Conservation (phyloP, 208 protist species). For the Leishmania mexicana region DNA sequence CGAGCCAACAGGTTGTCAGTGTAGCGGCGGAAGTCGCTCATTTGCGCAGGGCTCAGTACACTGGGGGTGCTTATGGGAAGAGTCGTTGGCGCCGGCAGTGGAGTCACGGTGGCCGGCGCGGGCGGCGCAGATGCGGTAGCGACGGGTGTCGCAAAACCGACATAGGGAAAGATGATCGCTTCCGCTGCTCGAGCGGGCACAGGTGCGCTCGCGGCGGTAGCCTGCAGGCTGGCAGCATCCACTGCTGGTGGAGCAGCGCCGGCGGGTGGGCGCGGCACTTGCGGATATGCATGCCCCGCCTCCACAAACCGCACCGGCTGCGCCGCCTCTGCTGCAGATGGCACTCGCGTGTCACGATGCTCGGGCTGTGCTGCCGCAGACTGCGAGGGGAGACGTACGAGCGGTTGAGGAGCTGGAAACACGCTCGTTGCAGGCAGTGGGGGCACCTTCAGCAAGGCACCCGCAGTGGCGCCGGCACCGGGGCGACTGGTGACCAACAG, state of each 20-base stretch:
- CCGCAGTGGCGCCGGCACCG: too few species aligned
- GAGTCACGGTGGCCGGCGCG: constrained; percentile 7
- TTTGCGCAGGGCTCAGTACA: constrained; percentile 44
- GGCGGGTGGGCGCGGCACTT: constrained; percentile 15
- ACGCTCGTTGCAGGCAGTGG: constrained; percentile 64
- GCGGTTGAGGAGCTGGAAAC: constrained; percentile 46
- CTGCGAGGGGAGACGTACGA: constrained; percentile 36
- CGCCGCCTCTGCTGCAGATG: too few species aligned
- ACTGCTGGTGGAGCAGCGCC: constrained; percentile 18
- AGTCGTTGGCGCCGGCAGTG: not conserved
- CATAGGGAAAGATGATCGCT: not conserved
- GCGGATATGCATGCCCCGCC: constrained; percentile 11
- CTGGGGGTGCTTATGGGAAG: too few species aligned
- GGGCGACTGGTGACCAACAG: not conserved
- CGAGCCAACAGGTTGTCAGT: constrained; percentile 55
- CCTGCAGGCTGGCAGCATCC: constrained; percentile 18
- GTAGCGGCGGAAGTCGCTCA: constrained; percentile 65
- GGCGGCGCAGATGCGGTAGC: constrained; percentile 4
- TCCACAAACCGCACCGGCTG: not conserved
- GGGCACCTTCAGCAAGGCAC: constrained; percentile 31
- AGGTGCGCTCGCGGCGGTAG: not conserved
- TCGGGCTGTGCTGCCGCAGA: not conserved
- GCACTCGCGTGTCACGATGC: too few species aligned
- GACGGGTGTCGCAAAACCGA: not conserved
- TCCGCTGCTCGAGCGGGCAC: not conserved